Percentiles rank a stretch among this genome's conserved stretches.
Evolutionary conservation across 352 stramenopile genomes (phyloP).

Genomic region (Phytophthora crassamura): DNA sequence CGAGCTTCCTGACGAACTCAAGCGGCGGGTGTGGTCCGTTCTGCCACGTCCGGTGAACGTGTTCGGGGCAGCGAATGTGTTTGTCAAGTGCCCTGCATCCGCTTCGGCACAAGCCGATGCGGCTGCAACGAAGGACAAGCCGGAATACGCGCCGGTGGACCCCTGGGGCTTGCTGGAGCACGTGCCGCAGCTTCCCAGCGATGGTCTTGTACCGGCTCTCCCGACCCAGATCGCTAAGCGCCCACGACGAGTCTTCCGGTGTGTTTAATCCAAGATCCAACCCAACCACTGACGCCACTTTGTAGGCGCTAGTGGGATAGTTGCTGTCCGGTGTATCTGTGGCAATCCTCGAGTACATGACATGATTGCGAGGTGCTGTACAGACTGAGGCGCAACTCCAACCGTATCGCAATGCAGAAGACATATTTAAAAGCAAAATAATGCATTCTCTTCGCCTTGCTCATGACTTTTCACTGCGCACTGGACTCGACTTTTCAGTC

Average conservation of each 20-base stretch:
- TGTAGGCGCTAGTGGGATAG: not conserved
- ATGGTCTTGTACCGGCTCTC: conserved; percentile 51
- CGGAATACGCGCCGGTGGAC: conserved; percentile 57
- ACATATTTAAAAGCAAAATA: conserved; percentile 46
- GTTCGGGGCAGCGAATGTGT: conserved; percentile 37
- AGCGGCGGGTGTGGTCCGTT: conserved; percentile 72
- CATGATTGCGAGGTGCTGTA: conserved; percentile 16
- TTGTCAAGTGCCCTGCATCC: conserved; percentile 19
- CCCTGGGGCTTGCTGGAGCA: conserved; percentile 83
- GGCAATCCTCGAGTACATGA: conserved; percentile 27
- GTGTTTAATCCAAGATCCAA: conserved; percentile 47
- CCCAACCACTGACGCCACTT: not conserved
- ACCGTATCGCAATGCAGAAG: conserved; percentile 22
- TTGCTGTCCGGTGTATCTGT: conserved; percentile 22
- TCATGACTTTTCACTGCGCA: no score
- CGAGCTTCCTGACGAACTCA: conserved; percentile 60
- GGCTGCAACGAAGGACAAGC: conserved; percentile 28
- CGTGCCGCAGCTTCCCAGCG: conserved; percentile 73
- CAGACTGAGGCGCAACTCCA: conserved; percentile 2
- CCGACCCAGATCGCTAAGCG: conserved; percentile 60
- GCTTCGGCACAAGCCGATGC: conserved; percentile 36
- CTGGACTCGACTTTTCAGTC: no score
- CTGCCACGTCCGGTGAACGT: conserved; percentile 61
- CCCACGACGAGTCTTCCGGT: conserved; percentile 70
- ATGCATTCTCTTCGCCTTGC: conserved; percentile 32